phyloP scores from a whole-genome alignment of 129 eudicot genomes.

The Glebionis coronaria region DNA sequence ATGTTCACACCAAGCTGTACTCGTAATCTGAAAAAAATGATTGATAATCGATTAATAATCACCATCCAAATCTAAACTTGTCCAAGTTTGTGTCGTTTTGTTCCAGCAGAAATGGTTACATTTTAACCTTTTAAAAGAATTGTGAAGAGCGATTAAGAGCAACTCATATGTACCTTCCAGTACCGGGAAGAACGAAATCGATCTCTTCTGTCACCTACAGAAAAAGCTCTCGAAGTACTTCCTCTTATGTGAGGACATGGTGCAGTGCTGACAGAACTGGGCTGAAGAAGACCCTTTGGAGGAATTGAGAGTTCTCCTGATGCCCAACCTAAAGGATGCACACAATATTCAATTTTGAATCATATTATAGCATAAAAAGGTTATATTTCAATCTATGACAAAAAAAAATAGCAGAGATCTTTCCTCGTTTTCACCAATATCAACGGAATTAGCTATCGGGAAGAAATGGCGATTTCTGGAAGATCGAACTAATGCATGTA shows the following conservation, averaged over 20 bases:
- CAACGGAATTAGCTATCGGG: too few species aligned
- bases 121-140: not conserved
- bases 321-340: too few species aligned
- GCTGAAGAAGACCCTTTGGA: too few species aligned
- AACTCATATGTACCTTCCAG: constrained; percentile 63
- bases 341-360: too few species aligned
- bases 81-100: not conserved
- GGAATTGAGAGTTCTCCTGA: too few species aligned
- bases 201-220: constrained; percentile 83
- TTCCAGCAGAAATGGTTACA: not conserved
- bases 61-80: not conserved
- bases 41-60: not conserved
- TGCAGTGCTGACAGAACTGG: too few species aligned
- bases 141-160: not conserved
- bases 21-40: constrained; percentile 50
- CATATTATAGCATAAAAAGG: too few species aligned
- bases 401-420: too few species aligned
- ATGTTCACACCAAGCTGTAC: constrained; percentile 93
- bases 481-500: too few species aligned
- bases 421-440: too few species aligned
- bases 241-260: constrained; percentile 96
- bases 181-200: constrained; percentile 91
- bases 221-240: constrained; percentile 63
- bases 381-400: too few species aligned
- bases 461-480: too few species aligned